Percentiles rank a stretch among this genome's conserved stretches.
These are phyloP conservation scores for Magnaporthales sp. DNA, from an alignment of 2,329 filamentous ascomycete genomes.

Conservation along the genomic window DNA sequence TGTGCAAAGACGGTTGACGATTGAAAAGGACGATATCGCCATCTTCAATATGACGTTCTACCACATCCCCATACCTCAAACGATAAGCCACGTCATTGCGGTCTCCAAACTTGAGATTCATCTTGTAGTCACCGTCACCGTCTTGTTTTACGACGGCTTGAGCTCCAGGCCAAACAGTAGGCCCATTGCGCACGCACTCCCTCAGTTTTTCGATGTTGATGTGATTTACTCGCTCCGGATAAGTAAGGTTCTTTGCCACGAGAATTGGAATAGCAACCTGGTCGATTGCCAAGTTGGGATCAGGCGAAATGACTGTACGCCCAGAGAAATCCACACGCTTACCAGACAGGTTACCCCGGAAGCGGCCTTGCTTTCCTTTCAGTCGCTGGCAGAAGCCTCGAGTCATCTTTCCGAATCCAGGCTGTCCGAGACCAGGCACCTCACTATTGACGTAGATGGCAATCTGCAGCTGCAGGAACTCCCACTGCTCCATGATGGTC, in stretches of 20 bases:
- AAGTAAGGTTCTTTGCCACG: slow-evolving; percentile 95
- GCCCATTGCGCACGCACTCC: slow-evolving; percentile 65
- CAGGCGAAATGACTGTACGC: slow-evolving; percentile 93
- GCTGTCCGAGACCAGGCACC: slow-evolving; percentile 83
- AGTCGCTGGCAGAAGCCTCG: slow-evolving; percentile 90
- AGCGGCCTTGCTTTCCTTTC: slow-evolving; percentile 95
- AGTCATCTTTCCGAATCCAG: slow-evolving; percentile 78
- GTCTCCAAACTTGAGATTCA: slow-evolving; percentile 68
- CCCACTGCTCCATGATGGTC: slow-evolving; percentile 97
- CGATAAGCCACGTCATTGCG: slow-evolving; percentile 62
- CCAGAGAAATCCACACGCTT: slow-evolving; percentile 99
- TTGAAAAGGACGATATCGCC: slow-evolving; percentile 97
- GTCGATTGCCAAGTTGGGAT: slow-evolving; percentile 88
- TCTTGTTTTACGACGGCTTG: slow-evolving; percentile 65
- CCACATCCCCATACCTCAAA: slow-evolving; percentile 74
- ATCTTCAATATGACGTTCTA: slow-evolving; percentile 91
- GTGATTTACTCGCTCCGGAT: slow-evolving; percentile 77
- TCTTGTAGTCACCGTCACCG: slow-evolving; percentile 55
- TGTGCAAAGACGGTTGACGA: slow-evolving; percentile 93
- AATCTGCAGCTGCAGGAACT: slow-evolving; percentile 89
- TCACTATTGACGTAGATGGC: slow-evolving; percentile 98
- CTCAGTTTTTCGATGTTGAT: slow-evolving; percentile 81
- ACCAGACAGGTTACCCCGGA: slow-evolving; percentile 91
- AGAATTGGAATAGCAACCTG: slow-evolving; percentile 85
- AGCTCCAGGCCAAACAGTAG: slow-evolving; percentile 76